Percentiles rank a stretch among this genome's conserved stretches.
These are phyloP conservation scores for Xylaria sp. DNA, from an alignment of 2,329 filamentous ascomycete species.

Conservation along the genomic window DNA sequence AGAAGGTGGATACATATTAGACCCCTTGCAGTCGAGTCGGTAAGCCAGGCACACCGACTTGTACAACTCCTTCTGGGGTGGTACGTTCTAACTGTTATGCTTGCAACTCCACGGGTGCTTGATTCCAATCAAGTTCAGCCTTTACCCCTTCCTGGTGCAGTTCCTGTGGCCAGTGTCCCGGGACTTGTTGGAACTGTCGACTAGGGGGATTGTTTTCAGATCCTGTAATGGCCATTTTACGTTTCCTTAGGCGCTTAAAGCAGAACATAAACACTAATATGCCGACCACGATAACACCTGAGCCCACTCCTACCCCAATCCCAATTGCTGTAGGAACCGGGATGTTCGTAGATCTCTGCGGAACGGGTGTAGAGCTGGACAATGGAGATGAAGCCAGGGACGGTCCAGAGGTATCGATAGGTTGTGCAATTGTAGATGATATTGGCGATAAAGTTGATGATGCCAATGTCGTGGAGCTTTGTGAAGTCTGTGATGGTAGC, in stretches of 20 bases:
- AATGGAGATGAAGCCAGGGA: not conserved
- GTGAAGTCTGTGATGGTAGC: no score
- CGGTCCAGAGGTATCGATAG: not conserved
- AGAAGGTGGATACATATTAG: not conserved
- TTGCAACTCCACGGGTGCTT: not conserved
- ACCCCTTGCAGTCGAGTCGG: not conserved
- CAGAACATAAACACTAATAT: not conserved
- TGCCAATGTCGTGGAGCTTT: not conserved
- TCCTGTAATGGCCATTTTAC: not conserved
- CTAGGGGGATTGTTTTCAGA: not conserved
- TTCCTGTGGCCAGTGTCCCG: not conserved
- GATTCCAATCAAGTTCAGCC: not conserved
- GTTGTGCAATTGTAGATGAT: not conserved
- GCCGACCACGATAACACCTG: not conserved
- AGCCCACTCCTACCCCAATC: slow-evolving; percentile 5
- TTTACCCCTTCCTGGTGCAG: not conserved
- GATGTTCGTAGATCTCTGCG: not conserved
- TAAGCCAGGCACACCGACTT: not conserved
- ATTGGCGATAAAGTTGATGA: not conserved
- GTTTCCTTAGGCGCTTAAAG: not conserved
- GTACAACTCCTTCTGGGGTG: not conserved
- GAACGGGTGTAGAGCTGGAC: not conserved
- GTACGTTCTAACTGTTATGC: not conserved
- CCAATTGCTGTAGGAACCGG: not conserved
- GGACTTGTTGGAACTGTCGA: not conserved